Percentiles rank a stretch among this genome's conserved stretches.
Evolutionary conservation across 2,329 filamentous ascomycete species (phyloP).

Genomic region (Aulographum hederae): DNA sequence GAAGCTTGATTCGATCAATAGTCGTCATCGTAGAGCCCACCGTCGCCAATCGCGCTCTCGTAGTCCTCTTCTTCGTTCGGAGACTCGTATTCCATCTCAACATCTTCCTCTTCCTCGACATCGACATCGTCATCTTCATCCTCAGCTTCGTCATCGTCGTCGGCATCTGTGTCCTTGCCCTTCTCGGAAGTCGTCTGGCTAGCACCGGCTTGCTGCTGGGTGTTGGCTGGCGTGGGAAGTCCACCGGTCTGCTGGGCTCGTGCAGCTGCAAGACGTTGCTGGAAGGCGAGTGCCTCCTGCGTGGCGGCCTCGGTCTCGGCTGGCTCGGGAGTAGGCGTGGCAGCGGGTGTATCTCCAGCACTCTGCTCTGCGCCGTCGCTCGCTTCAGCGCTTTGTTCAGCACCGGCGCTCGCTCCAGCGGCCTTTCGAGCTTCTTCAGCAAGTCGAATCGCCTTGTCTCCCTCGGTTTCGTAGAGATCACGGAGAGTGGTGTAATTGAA

Average conservation of each 20-base stretch:
- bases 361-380: no score
- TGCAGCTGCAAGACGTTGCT: neutral
- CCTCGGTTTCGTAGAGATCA: conserved; percentile 15
- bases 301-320: neutral
- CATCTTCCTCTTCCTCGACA: conserved; percentile 6
- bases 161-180: conserved; percentile 13
- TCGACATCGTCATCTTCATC: conserved; percentile 26
- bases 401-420: neutral
- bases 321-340: neutral
- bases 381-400: conserved; percentile 2
- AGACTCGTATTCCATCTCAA: conserved; percentile 1
- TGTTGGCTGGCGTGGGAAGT: neutral
- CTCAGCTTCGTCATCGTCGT: conserved; percentile 31
- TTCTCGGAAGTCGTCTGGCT: neutral
- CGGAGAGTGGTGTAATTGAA: conserved; percentile 29
- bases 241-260: neutral
- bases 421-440: conserved; percentile 1
- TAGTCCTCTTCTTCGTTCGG: neutral
- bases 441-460: conserved; percentile 3
- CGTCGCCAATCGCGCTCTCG: neutral
- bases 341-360: neutral
- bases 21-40: neutral
- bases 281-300: neutral
- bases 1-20: neutral
- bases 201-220: neutral